These are phyloP conservation scores for Fusarium acutatum DNA, from an alignment of 2,329 filamentous ascomycete genomes.

Conservation along the genomic window DNA sequence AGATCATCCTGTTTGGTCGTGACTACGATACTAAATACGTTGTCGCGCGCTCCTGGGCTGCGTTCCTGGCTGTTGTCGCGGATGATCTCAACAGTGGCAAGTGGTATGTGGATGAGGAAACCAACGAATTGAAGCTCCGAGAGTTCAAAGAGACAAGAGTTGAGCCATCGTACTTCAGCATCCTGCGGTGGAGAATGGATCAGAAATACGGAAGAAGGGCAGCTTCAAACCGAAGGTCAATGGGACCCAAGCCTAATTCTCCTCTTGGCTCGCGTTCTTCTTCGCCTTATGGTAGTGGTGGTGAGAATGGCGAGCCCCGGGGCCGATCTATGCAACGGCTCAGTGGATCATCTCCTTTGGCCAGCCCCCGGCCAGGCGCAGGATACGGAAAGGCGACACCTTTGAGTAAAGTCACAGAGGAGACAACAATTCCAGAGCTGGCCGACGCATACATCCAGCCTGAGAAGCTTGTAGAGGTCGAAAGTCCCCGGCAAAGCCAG, in stretches of 20 bases:
- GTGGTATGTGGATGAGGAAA: slow-evolving; percentile 92
- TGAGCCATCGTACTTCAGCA: slow-evolving; percentile 93
- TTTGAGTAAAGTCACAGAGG: slow-evolving; percentile 78
- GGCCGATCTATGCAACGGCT: slow-evolving; percentile 78
- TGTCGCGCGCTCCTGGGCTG: slow-evolving; percentile 88
- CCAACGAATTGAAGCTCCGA: slow-evolving; percentile 86
- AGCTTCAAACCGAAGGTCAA: slow-evolving; percentile 62
- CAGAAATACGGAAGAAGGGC: slow-evolving; percentile 85
- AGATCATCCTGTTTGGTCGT: slow-evolving; percentile 94
- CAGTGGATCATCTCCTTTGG: slow-evolving; percentile 68
- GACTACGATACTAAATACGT: slow-evolving; percentile 99
- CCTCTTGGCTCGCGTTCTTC: slow-evolving; percentile 58
- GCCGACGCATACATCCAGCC: slow-evolving; percentile 51
- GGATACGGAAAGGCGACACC: slow-evolving; percentile 73
- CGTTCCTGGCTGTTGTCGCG: slow-evolving; percentile 85
- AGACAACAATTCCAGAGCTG: slow-evolving; percentile 57
- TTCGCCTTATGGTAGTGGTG: slow-evolving; percentile 73
- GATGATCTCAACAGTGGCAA: slow-evolving; percentile 92
- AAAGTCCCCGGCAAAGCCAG: slow-evolving; percentile 59
- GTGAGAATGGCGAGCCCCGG: slow-evolving; percentile 68
- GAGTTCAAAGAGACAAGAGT: slow-evolving; percentile 91
- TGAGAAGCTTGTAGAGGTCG: slow-evolving; percentile 64
- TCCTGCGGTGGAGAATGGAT: slow-evolving; percentile 92
- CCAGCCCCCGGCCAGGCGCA: slow-evolving; percentile 64
- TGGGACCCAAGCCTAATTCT: slow-evolving; percentile 55